Conservation (phyloP, 1,284 basidiomycete species). For the Flammula alnicola region DNA sequence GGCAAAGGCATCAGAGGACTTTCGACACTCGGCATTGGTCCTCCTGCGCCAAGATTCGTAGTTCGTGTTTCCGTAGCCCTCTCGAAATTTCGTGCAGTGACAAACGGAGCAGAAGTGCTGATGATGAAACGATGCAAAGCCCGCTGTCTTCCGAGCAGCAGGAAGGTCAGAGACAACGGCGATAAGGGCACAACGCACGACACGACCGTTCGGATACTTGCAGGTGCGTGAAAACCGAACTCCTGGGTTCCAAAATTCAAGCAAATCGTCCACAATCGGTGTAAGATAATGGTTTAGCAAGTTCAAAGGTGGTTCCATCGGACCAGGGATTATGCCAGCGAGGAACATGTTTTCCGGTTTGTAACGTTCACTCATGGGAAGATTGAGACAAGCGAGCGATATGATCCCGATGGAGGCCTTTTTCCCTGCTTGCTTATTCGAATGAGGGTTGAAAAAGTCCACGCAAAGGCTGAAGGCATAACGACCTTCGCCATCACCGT, state of each 20-base stretch:
- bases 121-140: no score
- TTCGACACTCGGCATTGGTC: constrained; percentile 19
- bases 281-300: constrained; percentile 8
- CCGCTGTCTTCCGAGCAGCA: constrained; percentile 25
- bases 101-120: constrained; percentile 28
- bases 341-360: constrained; percentile 32
- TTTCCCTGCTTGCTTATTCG: constrained; percentile 16
- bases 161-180: constrained; percentile 33
- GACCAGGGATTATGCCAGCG: constrained; percentile 28
- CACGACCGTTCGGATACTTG: constrained; percentile 21
- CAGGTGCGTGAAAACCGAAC: constrained; percentile 20
- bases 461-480: constrained; percentile 7
- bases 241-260: constrained; percentile 9
- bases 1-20: constrained; percentile 22
- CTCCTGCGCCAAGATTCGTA: constrained; percentile 31
- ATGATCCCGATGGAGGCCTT: constrained; percentile 16
- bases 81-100: neutral
- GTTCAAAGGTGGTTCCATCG: constrained; percentile 20
- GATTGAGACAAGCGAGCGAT: constrained; percentile 24
- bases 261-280: constrained; percentile 3
- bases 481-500: neutral
- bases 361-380: constrained; percentile 25
- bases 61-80: constrained; percentile 23
- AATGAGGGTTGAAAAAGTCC: no score
- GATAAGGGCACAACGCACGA: constrained; percentile 25